These are phyloP conservation scores for Talaromyces sp. DNA, from an alignment of 2,329 filamentous ascomycete species.

Conservation along the genomic window DNA sequence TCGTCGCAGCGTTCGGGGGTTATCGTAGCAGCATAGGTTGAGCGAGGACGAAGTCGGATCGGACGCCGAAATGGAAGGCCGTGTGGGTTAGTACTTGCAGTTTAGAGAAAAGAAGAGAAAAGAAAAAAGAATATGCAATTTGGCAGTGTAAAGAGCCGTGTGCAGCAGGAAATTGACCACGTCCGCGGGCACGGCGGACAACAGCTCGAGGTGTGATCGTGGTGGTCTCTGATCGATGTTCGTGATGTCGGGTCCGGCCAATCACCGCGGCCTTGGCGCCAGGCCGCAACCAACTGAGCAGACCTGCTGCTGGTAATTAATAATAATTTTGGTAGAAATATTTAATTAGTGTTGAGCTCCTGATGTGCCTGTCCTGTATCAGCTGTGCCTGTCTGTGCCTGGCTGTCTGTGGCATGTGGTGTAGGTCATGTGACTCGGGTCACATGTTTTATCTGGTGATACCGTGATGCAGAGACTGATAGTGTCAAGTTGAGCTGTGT, in stretches of 20 bases:
- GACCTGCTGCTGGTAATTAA: background rate
- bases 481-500: too few relatives aligned
- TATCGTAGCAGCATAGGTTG: constrained; percentile 19
- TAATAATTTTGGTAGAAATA: background rate
- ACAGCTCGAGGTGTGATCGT: background rate
- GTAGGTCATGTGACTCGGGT: background rate
- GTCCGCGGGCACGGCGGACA: background rate
- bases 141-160: background rate
- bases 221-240: constrained; percentile 7
- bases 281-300: background rate
- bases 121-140: background rate
- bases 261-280: background rate
- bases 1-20: constrained; percentile 11
- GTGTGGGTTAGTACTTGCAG: too few relatives aligned
- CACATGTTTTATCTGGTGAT: background rate
- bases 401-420: background rate
- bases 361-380: background rate
- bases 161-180: background rate
- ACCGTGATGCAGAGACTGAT: too few relatives aligned
- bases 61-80: too few relatives aligned
- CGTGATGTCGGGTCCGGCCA: constrained; percentile 7
- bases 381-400: background rate
- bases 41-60: background rate
- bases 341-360: background rate
- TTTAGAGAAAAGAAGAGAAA: background rate